phyloP scores from a whole-genome alignment of 1,284 basidiomycete species.

The Rhodotorula sp. region DNA sequence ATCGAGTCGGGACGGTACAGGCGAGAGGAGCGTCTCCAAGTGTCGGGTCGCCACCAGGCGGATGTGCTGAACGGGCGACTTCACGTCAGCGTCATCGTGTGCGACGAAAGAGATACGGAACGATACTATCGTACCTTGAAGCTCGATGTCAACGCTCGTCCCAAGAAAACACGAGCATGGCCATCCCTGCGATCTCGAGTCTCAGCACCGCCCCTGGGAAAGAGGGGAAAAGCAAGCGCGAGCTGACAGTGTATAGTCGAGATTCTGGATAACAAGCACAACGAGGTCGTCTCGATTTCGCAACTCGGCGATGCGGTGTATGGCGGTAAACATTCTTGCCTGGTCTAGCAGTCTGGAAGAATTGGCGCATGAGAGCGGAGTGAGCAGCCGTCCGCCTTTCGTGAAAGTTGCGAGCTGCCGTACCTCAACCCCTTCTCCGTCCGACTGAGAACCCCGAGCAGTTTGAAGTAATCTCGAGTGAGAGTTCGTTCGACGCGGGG shows the following conservation, averaged over 20 bases:
- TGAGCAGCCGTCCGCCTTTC: background rate
- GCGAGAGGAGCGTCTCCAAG: slow-evolving; percentile 57
- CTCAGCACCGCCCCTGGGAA: background rate
- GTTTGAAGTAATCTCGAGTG: slow-evolving; percentile 90
- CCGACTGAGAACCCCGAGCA: slow-evolving; percentile 87
- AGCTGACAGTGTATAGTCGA: slow-evolving; percentile 82
- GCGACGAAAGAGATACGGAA: slow-evolving; percentile 15
- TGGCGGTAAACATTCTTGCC: slow-evolving; percentile 87
- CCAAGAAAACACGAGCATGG: slow-evolving; percentile 83
- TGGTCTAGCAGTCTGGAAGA: slow-evolving; percentile 73
- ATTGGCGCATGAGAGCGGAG: no score
- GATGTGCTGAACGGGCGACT: slow-evolving; percentile 61
- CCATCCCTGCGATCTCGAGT: slow-evolving; percentile 65
- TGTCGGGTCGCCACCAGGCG: slow-evolving; percentile 84
- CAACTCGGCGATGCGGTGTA: slow-evolving; percentile 90
- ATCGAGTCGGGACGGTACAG: background rate
- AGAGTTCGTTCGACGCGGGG: slow-evolving; percentile 77
- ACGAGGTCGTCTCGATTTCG: slow-evolving; percentile 87
- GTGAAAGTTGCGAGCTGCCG: slow-evolving; percentile 46
- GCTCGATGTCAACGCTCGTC: slow-evolving; percentile 88
- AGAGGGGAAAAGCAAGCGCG: background rate
- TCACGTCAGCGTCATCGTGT: background rate
- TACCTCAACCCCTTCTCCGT: slow-evolving; percentile 84
- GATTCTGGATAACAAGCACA: slow-evolving; percentile 82
- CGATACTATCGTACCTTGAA: slow-evolving; percentile 60